Evolutionary conservation across 2,329 filamentous ascomycete species (phyloP).

Genomic region (Chrysoporthe puriensis): DNA sequence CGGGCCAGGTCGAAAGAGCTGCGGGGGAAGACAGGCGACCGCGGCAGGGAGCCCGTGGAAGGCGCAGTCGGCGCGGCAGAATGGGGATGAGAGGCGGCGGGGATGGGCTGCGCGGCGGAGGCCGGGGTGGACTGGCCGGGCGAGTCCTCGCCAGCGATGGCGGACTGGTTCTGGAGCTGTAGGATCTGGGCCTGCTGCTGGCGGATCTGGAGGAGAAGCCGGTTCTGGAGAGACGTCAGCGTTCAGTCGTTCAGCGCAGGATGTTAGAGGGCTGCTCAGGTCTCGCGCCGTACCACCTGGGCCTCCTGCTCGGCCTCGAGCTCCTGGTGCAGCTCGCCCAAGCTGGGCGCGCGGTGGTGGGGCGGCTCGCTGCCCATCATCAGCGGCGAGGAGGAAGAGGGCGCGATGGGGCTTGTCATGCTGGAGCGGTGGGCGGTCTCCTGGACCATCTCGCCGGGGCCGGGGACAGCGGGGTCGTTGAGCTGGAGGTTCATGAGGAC

Average conservation of each 20-base stretch:
- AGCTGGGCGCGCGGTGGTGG: conserved; percentile 69
- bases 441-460: conserved; percentile 69
- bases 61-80: conserved; percentile 40
- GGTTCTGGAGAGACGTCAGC: conserved; percentile 56
- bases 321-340: conserved; percentile 79
- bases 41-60: conserved; percentile 50
- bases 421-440: conserved; percentile 44
- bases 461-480: conserved; percentile 70
- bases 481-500: conserved; percentile 75
- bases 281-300: conserved; percentile 62
- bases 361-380: conserved; percentile 55
- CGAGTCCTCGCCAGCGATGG: conserved; percentile 44
- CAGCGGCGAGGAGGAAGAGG: conserved; percentile 40
- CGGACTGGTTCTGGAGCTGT: conserved; percentile 55
- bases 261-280: too few relatives aligned
- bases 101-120: conserved; percentile 9
- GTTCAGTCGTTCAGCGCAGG: conserved; percentile 6
- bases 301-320: conserved; percentile 79
- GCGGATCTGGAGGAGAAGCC: conserved; percentile 76
- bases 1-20: conserved; percentile 64
- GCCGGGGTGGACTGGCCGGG: conserved; percentile 34
- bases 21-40: conserved; percentile 55
- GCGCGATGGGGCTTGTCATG: conserved; percentile 32
- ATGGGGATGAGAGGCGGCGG: conserved; percentile 39
- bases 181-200: conserved; percentile 73